Evolutionary conservation across 371 early-diverging fungal species (phyloP).

Genomic region (Mucor lusitanicus): DNA sequence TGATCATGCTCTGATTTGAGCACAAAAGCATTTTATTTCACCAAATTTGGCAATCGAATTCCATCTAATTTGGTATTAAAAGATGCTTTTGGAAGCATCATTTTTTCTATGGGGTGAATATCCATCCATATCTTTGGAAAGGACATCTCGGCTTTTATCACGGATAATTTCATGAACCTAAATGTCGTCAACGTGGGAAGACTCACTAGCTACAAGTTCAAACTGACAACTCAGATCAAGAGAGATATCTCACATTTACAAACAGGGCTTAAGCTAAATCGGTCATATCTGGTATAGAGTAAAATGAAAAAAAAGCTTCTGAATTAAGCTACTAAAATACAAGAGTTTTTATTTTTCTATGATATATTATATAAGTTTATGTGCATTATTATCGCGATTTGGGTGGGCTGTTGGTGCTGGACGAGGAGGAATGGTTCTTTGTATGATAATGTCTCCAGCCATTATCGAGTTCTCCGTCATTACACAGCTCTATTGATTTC

Average conservation of each 20-base stretch:
- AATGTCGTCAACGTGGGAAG: not conserved
- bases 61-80: too few species aligned
- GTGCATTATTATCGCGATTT: not conserved
- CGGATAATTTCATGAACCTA: not conserved
- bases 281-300: not conserved
- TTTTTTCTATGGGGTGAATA: too few species aligned
- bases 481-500: constrained; percentile 41
- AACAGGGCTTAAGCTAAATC: not conserved
- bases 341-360: constrained; percentile 1
- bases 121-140: too few species aligned
- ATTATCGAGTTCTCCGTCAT: constrained; percentile 41
- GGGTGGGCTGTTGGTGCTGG: not conserved
- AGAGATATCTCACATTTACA: not conserved
- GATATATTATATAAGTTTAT: not conserved
- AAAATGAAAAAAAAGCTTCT: not conserved
- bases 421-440: not conserved
- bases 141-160: too few species aligned
- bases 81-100: too few species aligned
- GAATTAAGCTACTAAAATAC: not conserved
- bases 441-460: constrained; percentile 46
- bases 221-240: not conserved
- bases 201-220: not conserved
- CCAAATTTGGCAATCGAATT: too few species aligned
- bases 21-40: too few species aligned
- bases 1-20: too few species aligned